A percentile compares a stretch with the other conserved stretches of the same genome.
These are phyloP conservation scores for Geranium brycei DNA, from an alignment of 345 rosid species.

Conservation along the genomic window DNA sequence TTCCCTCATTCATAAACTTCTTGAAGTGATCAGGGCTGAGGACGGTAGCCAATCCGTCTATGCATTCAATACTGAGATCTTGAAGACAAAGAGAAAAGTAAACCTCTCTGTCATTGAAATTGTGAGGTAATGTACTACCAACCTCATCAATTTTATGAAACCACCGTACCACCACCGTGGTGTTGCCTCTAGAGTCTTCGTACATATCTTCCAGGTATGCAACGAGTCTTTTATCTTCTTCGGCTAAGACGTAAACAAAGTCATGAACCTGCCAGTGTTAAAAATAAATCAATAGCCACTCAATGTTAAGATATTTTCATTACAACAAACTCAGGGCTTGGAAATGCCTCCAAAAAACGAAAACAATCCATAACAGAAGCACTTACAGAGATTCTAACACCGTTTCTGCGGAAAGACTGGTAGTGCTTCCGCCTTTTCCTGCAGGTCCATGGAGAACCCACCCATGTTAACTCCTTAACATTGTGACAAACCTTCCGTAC, in stretches of 20 bases:
- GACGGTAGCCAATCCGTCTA: conserved; percentile 76
- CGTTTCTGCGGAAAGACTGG: conserved; percentile 43
- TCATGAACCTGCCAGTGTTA: conserved; percentile 37
- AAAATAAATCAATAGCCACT: background rate
- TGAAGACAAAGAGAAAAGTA: conserved; percentile 73
- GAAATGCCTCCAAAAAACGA: background rate
- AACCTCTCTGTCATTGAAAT: conserved; percentile 63
- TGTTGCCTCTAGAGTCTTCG: conserved; percentile 56
- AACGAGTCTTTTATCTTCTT: conserved; percentile 55
- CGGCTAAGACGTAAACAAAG: conserved; percentile 68
- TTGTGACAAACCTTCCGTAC: conserved; percentile 15
- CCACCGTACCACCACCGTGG: conserved; percentile 77
- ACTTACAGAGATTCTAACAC: conserved; percentile 64
- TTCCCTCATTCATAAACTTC: conserved; percentile 29
- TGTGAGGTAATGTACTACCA: conserved; percentile 47
- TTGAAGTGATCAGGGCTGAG: conserved; percentile 61
- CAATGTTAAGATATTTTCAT: no score
- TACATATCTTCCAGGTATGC: conserved; percentile 76
- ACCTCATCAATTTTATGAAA: conserved; percentile 89
- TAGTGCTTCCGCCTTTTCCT: conserved; percentile 51
- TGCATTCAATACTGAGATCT: conserved; percentile 78
- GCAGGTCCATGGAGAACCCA: conserved; percentile 55
- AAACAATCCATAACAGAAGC: background rate
- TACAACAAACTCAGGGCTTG: no score
- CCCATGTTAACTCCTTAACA: conserved; percentile 34